These are phyloP conservation scores for Diacronema lutheri DNA, from an alignment of 78 protist genomes.

Conservation along the genomic window DNA sequence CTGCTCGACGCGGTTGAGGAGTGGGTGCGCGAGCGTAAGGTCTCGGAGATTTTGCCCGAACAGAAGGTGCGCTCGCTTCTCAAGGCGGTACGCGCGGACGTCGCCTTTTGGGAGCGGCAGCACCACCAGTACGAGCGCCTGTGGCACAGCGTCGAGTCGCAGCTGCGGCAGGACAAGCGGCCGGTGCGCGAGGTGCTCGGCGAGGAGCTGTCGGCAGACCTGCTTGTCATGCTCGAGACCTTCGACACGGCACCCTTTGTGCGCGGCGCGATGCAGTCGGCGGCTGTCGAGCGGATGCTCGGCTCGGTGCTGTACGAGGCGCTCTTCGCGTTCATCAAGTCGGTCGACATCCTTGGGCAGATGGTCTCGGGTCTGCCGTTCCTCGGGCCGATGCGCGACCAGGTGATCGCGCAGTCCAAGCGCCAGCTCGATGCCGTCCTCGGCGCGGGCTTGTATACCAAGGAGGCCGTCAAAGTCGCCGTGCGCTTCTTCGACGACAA, in stretches of 20 bases:
- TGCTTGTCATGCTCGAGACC: background rate
- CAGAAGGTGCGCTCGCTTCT: background rate
- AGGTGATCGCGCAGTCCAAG: background rate
- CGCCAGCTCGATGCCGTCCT: background rate
- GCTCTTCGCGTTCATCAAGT: background rate
- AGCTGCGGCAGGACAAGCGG: background rate
- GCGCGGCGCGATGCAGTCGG: background rate
- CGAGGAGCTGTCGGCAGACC: background rate
- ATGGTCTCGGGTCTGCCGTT: background rate
- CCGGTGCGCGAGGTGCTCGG: background rate
- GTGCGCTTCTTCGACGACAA: background rate
- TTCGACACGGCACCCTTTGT: background rate
- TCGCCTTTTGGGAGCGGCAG: conserved; percentile 13
- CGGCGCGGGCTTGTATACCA: background rate
- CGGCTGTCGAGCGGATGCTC: background rate
- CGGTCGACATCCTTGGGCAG: background rate
- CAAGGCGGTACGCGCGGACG: background rate
- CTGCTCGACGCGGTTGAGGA: background rate
- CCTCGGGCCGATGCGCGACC: background rate
- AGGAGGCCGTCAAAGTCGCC: background rate
- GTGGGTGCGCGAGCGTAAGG: background rate
- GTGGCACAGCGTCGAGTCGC: background rate
- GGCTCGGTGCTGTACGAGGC: background rate
- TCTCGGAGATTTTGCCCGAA: background rate
- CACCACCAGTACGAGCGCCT: background rate